These are phyloP conservation scores for Cladosporium sp. DNA, from an alignment of 2,329 filamentous ascomycete genomes.

Conservation along the genomic window DNA sequence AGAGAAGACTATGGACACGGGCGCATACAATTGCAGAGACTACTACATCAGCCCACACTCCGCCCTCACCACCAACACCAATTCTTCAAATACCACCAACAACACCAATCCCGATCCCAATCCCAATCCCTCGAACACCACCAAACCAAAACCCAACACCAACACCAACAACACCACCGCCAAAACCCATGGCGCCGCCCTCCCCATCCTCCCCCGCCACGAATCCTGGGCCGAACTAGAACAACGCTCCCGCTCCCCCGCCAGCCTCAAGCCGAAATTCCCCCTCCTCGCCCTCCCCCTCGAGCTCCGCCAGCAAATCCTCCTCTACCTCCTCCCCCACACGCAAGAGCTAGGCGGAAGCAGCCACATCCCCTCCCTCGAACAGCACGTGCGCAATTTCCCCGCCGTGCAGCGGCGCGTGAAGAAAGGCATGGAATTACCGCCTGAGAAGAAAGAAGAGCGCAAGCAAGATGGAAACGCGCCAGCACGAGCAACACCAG, in stretches of 20 bases:
- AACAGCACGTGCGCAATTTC: conserved; percentile 28
- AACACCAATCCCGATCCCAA: conserved; percentile 7
- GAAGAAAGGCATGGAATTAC: conserved; percentile 22
- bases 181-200: conserved; percentile 9
- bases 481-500: not conserved
- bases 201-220: conserved; percentile 19
- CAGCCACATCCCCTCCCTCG: conserved; percentile 20
- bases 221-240: conserved; percentile 31
- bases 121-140: conserved; percentile 18
- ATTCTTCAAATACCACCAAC: not conserved
- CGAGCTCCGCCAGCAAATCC: conserved; percentile 43
- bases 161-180: not conserved
- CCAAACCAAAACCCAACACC: conserved; percentile 27
- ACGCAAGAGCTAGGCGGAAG: conserved; percentile 27
- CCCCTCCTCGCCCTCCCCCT: conserved; percentile 37
- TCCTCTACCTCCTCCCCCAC: conserved; percentile 38
- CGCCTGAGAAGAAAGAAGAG: not conserved
- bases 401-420: conserved; percentile 27
- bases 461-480: no score
- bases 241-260: conserved; percentile 28
- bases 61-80: conserved; percentile 20
- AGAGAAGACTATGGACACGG: conserved; percentile 27
- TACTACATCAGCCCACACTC: conserved; percentile 30
- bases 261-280: conserved; percentile 24
- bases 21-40: conserved; percentile 35